Percentiles rank a stretch among this genome's conserved stretches.
These are phyloP conservation scores for Tricholoma flavovirens DNA, from an alignment of 768 basidiomycete genomes.

Conservation along the genomic window DNA sequence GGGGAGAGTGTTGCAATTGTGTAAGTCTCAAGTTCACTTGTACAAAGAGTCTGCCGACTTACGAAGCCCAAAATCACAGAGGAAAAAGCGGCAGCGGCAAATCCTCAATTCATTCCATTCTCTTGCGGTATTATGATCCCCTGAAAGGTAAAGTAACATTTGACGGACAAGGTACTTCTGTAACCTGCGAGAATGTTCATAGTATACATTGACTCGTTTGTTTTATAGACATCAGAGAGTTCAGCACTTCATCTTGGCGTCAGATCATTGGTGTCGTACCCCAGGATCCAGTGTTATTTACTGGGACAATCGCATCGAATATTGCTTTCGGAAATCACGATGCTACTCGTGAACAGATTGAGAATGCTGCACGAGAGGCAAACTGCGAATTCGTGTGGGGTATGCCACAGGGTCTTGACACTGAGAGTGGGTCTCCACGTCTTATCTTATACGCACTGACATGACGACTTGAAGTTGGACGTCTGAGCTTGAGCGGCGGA, in stretches of 20 bases:
- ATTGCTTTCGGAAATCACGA: constrained; percentile 81
- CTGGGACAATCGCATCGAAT: constrained; percentile 91
- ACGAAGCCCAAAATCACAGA: constrained; percentile 33
- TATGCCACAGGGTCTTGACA: constrained; percentile 92
- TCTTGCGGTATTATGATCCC: constrained; percentile 88
- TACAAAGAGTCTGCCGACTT: constrained; percentile 1
- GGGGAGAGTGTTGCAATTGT: constrained; percentile 91
- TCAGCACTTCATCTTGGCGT: constrained; percentile 83
- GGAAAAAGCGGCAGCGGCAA: constrained; percentile 94
- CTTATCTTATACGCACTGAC: not conserved
- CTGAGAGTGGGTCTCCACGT: constrained; percentile 56
- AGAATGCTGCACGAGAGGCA: constrained; percentile 82
- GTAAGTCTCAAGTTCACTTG: constrained; percentile 42
- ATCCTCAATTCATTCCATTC: constrained; percentile 82
- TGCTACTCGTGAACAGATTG: constrained; percentile 78
- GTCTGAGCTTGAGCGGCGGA: constrained; percentile 69
- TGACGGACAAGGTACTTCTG: constrained; percentile 68
- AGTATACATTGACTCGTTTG: not conserved
- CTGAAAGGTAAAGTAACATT: constrained; percentile 76
- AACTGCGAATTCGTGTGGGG: constrained; percentile 97
- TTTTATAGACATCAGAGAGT: constrained; percentile 74
- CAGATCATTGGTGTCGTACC: constrained; percentile 89
- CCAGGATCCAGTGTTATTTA: constrained; percentile 89
- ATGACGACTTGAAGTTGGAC: constrained; percentile 43
- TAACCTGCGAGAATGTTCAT: not conserved